Conservation (phyloP, 345 rosid genomes). For the Bruguiera parviflora region DNA sequence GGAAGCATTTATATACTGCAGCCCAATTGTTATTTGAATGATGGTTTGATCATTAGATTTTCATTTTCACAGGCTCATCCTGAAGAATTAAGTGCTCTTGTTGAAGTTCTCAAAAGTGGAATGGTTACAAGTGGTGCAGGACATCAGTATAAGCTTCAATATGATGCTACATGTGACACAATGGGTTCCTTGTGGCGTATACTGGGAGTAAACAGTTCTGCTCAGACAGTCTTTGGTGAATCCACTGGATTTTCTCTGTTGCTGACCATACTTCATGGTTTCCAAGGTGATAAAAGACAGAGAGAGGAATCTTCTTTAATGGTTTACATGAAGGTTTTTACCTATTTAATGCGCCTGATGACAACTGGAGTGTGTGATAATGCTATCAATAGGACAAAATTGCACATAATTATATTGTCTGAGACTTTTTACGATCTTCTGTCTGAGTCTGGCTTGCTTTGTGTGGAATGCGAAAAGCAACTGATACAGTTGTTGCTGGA, state of each 20-base stretch:
- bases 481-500: slow-evolving; percentile 86
- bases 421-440: slow-evolving; percentile 92
- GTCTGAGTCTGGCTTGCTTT: slow-evolving; percentile 88
- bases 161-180: slow-evolving; percentile 92
- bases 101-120: slow-evolving; percentile 95
- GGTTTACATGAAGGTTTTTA: slow-evolving; percentile 66
- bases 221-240: slow-evolving; percentile 93
- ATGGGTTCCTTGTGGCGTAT: slow-evolving; percentile 98
- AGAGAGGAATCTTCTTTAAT: slow-evolving; percentile 50
- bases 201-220: slow-evolving; percentile 74
- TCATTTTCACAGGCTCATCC: slow-evolving; percentile 65
- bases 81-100: slow-evolving; percentile 83
- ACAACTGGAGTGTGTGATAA: slow-evolving; percentile 83
- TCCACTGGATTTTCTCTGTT: slow-evolving; percentile 97
- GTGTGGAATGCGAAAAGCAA: slow-evolving; percentile 91
- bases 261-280: slow-evolving; percentile 82
- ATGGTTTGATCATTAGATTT: slow-evolving; percentile 8
- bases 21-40: neutral
- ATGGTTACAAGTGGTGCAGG: slow-evolving; percentile 89
- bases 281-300: slow-evolving; percentile 64
- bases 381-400: slow-evolving; percentile 75
- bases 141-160: slow-evolving; percentile 81
- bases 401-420: slow-evolving; percentile 74
- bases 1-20: neutral
- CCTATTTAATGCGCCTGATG: slow-evolving; percentile 78